Conservation (phyloP, 768 basidiomycete species). For the Russula earlei region DNA sequence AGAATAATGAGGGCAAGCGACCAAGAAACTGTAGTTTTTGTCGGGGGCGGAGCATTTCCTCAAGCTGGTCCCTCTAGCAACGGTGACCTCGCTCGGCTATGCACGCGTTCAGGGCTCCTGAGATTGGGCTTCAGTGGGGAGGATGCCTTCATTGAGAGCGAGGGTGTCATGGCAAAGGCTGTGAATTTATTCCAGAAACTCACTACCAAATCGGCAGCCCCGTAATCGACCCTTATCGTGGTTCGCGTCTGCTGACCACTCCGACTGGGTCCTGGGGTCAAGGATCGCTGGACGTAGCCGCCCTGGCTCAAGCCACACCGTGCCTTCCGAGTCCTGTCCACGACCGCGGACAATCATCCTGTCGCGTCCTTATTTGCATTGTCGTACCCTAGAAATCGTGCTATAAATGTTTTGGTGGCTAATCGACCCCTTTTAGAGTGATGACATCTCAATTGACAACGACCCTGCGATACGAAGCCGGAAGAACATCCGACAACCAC, state of each 20-base stretch:
- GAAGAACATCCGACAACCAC: constrained; percentile 17
- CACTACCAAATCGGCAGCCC: background rate
- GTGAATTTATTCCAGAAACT: constrained; percentile 4
- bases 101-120: constrained; percentile 1
- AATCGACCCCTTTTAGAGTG: constrained; percentile 6
- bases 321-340: background rate
- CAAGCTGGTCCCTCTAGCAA: background rate
- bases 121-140: constrained; percentile 16
- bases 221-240: background rate
- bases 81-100: constrained; percentile 11
- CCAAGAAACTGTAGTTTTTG: constrained; percentile 7
- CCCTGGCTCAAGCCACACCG: background rate
- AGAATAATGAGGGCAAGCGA: background rate
- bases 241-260: constrained; percentile 3
- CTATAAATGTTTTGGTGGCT: background rate
- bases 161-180: background rate
- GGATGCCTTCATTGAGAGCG: constrained; percentile 12
- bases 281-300: constrained; percentile 1
- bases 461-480: constrained; percentile 6
- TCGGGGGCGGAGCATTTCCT: constrained; percentile 5
- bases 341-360: constrained; percentile 2
- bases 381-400: constrained; percentile 6
- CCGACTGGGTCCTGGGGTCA: background rate
- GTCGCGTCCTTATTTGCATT: background rate
- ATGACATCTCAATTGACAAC: constrained; percentile 4